phyloP scores from a whole-genome alignment of 495 filamentous ascomycete species.

The Xanthoparmelia taractica region DNA sequence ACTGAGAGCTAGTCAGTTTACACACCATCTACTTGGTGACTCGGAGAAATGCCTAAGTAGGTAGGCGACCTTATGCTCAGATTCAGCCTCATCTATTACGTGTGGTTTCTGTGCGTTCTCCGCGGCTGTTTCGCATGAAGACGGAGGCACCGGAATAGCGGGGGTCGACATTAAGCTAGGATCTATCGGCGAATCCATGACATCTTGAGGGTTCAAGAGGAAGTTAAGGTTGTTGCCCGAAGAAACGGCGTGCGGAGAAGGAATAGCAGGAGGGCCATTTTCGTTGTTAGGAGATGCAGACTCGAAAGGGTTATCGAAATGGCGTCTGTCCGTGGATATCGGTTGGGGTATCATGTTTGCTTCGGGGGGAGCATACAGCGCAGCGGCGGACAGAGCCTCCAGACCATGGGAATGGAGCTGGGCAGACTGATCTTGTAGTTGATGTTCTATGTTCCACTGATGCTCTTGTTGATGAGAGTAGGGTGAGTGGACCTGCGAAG shows the following conservation, averaged over 20 bases:
- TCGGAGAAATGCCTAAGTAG: slow-evolving; percentile 56
- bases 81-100: slow-evolving; percentile 34
- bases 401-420: slow-evolving; percentile 44
- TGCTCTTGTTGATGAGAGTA: slow-evolving; percentile 27
- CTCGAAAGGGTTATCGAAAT: background rate
- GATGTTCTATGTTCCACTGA: slow-evolving; percentile 31
- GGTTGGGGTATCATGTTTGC: slow-evolving; percentile 20
- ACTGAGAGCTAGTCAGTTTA: background rate
- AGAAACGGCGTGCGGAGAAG: slow-evolving; percentile 26
- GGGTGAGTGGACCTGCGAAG: slow-evolving; percentile 29
- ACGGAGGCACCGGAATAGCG: background rate
- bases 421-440: slow-evolving; percentile 11
- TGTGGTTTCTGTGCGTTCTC: slow-evolving; percentile 8
- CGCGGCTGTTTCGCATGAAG: background rate
- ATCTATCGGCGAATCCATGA: slow-evolving; percentile 43
- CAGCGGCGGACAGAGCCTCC: slow-evolving; percentile 51
- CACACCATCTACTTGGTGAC: slow-evolving; percentile 50
- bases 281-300: background rate
- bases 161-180: slow-evolving; percentile 35
- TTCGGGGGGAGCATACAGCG: slow-evolving; percentile 24
- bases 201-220: slow-evolving; percentile 48
- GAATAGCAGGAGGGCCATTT: slow-evolving; percentile 26
- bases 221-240: slow-evolving; percentile 45
- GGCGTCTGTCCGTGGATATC: background rate
- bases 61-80: slow-evolving; percentile 52